Evolutionary conservation across 345 rosid species (phyloP), one percentile per base, ranked within the genome.

Genomic region (Eucalyptus rudis): DNA sequence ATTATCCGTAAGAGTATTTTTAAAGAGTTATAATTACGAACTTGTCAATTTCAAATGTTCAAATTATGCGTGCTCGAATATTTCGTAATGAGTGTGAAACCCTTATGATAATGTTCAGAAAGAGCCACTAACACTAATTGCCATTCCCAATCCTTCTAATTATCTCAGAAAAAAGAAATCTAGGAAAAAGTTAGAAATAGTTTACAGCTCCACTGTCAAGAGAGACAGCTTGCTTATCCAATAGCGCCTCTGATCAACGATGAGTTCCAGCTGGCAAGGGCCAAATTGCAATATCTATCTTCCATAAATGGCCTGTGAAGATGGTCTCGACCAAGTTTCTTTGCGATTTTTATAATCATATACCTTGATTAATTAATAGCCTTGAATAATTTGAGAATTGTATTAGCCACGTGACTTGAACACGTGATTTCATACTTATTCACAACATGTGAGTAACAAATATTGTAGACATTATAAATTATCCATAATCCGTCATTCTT

Each of bases 51-150:
- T 71, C 4, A 0, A 5, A 36, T 33, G 3, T 71, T 76, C 1
- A 36, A 43, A 22, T 22, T 13, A 1, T 7, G 1, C 1, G 1
- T 22, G 1, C 3, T 2, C 11, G 3, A 76, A 40, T 1, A 76
- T 40, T 76, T 2, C 9, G 1, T 20, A 10, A 5, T 1, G 1
- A 3, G 2, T 10, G 16, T 43, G 3, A 20, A 12, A 40, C 27
- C 2, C 8, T 20, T 71, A 36, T 19, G 0, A 71, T 10, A 10
- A 20, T 10, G 1, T 2, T 0, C 0, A 20, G 0, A 36, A 6
- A 20, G 0, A 71, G 2, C 10, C 45, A 3, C 25, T 5, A 36
- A 1, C 8, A 0, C 4, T 33, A 6, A 33, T 68, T 6, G 1
- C 1, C 43, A 3, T 17, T 36, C 2, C 45, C 10, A 0, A 19